These are phyloP conservation scores for Yamadazyma olivae DNA, from an alignment of 805 yeast genomes.

Conservation along the genomic window DNA sequence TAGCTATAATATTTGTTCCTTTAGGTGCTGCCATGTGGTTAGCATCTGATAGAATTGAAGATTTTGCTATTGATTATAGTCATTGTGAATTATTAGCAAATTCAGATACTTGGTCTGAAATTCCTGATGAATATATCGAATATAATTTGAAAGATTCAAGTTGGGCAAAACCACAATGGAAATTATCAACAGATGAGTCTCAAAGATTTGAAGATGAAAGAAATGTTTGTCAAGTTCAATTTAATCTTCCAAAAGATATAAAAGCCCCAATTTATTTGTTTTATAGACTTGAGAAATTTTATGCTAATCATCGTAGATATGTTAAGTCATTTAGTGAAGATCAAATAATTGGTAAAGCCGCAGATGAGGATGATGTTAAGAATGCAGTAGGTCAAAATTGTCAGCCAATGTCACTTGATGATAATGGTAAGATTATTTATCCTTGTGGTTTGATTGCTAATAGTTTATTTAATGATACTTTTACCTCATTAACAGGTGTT, in stretches of 20 bases:
- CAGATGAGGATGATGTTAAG: conserved; percentile 30
- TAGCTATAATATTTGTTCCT: conserved; percentile 41
- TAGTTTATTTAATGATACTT: conserved; percentile 76
- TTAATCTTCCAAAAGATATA: conserved; percentile 29
- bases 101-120: conserved; percentile 28
- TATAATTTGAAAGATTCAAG: conserved; percentile 26
- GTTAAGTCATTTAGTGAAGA: conserved; percentile 44
- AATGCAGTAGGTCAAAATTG: conserved; percentile 45
- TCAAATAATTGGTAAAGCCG: conserved; percentile 40
- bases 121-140: conserved; percentile 36
- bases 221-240: conserved; percentile 44
- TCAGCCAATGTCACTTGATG: conserved; percentile 35
- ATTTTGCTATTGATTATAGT: conserved; percentile 38
- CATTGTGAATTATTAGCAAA: conserved; percentile 38
- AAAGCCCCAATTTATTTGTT: conserved; percentile 41
- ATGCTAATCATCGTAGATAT: conserved; percentile 44
- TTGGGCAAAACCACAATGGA: conserved; percentile 31
- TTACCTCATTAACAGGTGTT: conserved; percentile 29
- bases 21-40: conserved; percentile 48
- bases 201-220: conserved; percentile 48
- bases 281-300: conserved; percentile 38
- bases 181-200: conserved; percentile 33
- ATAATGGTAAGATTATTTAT: conserved; percentile 52
- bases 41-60: conserved; percentile 37
- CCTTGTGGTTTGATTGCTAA: conserved; percentile 88